Base-by-base conservation (phyloP, 2,329 filamentous ascomycete genomes). In the Mariannaea sp. region DNA sequence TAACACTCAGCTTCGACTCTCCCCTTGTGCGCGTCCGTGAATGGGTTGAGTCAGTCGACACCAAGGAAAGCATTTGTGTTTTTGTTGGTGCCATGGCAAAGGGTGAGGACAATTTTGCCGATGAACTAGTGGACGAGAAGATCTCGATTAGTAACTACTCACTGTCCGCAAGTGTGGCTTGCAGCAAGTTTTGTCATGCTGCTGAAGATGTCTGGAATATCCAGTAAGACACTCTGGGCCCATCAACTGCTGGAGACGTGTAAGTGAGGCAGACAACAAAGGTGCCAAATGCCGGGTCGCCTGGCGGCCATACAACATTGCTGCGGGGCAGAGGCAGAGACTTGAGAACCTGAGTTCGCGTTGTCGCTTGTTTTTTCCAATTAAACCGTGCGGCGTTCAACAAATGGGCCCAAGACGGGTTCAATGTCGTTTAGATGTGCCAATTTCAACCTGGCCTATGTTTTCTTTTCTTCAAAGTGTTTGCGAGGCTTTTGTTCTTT, bases 21-120 rank as follows among this genome's bases (percentile, higher is more conserved):
- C 86, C 89, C 14, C 84, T 97, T 26, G 89, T 96, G 40, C 89
- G 90, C 41, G 89, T 94, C 27, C 83, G 90, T 65, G 92, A 97
- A 71, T 99, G 96, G 73, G 86, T 99, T 56, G 85, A 90, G 62
- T 84, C 83, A 4, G 78, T 97, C 8, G 84, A 82, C 10, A 79
- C 87, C 42, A 88, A 92, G 67, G 92, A 97, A 77, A 97, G 93
- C 77, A 90, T 97, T 52, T 97, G 93, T 69, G 93, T 99, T 58
- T 97, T 97, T 68, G 91, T 97, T 35, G 94, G 94, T 65, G 94
- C 94, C 65, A 99, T 99, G 93, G 94, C 94, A 55, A 97, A 97
- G 78, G 94, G 94, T 14, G 84, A 86, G 49, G 94, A 99, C 71
- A 93, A 90, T 74, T 99, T 99, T 71, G 94, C 94, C 60, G 94